Percentiles rank a stretch among this genome's conserved stretches.
phyloP scores from a whole-genome alignment of 139 green algal species.

The Chlamydomonas incerta region DNA sequence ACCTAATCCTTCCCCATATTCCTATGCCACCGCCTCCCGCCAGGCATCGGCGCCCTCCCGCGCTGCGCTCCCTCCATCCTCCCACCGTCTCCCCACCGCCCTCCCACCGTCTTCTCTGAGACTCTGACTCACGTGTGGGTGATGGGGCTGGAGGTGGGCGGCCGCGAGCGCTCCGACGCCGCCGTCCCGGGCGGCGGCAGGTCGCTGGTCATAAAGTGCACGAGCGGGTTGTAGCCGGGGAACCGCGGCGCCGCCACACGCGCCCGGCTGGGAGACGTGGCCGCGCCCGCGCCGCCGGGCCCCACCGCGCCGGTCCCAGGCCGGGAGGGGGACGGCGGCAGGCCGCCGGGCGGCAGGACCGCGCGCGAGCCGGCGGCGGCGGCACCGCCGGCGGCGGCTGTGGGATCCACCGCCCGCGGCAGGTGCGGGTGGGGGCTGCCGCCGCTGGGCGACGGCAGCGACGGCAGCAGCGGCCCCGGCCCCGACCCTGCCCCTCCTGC shows the following conservation, averaged over 20 bases:
- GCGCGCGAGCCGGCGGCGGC: neutral
- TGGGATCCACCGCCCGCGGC: neutral
- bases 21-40: too few relatives aligned
- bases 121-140: constrained; percentile 27
- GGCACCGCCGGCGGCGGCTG: neutral
- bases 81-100: too few relatives aligned
- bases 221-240: constrained; percentile 41
- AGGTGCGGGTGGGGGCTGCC: neutral
- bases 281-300: neutral
- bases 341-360: neutral
- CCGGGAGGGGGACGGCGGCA: too few relatives aligned
- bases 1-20: too few relatives aligned
- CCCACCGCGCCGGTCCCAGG: neutral
- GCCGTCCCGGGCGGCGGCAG: constrained; percentile 24
- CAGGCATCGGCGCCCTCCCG: too few relatives aligned
- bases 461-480: too few relatives aligned
- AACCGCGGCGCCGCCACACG: neutral
- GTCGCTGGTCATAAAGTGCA: constrained; percentile 6
- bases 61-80: too few relatives aligned
- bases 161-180: neutral
- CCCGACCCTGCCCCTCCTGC: neutral
- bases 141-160: constrained; percentile 28
- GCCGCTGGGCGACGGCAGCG: neutral
- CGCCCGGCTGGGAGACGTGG: neutral
- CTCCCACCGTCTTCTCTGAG: too few relatives aligned